phyloP scores from a whole-genome alignment of 2,329 filamentous ascomycete genomes.

The Penicillium sclerotiorum region DNA sequence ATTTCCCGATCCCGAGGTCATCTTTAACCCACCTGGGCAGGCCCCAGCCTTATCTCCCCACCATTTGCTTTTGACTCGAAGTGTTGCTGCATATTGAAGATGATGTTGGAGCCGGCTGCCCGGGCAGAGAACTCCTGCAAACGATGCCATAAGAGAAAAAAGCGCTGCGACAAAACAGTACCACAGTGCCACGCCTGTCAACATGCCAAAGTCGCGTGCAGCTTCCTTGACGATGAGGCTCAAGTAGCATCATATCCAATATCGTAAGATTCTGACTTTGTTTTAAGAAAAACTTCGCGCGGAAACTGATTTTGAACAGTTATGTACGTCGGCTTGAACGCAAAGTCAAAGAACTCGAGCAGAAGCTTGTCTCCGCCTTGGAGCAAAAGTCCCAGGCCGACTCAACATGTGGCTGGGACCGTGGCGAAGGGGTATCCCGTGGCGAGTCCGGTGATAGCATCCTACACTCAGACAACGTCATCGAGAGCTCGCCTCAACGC shows the following conservation, averaged over 20 bases:
- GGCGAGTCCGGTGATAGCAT: neutral
- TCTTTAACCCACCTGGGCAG: no score
- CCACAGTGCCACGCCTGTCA: constrained; percentile 46
- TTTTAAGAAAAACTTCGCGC: neutral
- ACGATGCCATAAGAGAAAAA: constrained; percentile 48
- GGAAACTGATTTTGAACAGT: constrained; percentile 21
- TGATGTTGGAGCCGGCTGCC: constrained; percentile 25
- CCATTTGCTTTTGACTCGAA: neutral
- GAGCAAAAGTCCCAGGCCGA: constrained; percentile 9
- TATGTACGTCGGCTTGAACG: constrained; percentile 41
- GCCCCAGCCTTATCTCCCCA: constrained; percentile 3
- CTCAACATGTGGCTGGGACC: constrained; percentile 8
- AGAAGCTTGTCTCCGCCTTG: constrained; percentile 16
- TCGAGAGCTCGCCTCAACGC: neutral
- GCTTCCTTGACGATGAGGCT: constrained; percentile 44
- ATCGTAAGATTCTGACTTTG: constrained; percentile 32
- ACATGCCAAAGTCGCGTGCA: constrained; percentile 42
- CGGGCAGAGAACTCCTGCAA: constrained; percentile 38
- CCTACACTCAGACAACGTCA: neutral
- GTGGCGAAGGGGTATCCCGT: neutral
- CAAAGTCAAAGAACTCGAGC: constrained; percentile 29
- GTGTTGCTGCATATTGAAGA: neutral
- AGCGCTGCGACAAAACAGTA: constrained; percentile 45
- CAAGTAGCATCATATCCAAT: constrained; percentile 47
- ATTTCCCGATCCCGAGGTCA: no score